Conservation (phyloP, 1,139 yeast genomes). For the Spathaspora jeffriesii region DNA sequence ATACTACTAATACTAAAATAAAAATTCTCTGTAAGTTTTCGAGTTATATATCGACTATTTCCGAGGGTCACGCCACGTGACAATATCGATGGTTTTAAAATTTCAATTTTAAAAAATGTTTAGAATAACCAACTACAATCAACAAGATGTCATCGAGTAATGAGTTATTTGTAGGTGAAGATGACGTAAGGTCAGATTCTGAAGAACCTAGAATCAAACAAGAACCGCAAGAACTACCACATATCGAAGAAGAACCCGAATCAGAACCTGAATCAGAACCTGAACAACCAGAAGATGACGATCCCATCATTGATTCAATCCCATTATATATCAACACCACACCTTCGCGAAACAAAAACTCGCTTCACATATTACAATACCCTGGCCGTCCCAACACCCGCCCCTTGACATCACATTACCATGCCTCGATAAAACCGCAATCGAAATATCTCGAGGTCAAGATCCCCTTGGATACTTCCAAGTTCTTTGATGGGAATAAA, state of each 20-base stretch:
- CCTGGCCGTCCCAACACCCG: constrained; percentile 64
- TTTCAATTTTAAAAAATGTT: too few relatives aligned
- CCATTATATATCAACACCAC: constrained; percentile 53
- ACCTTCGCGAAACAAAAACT: constrained; percentile 18
- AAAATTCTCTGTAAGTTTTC: too few relatives aligned
- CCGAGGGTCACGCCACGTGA: not conserved
- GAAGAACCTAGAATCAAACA: constrained; percentile 4
- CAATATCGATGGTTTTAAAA: too few relatives aligned
- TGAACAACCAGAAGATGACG: constrained; percentile 41
- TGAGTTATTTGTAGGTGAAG: constrained; percentile 14
- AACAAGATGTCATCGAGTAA: too few relatives aligned
- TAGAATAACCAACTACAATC: too few relatives aligned
- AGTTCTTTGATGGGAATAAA: constrained; percentile 66
- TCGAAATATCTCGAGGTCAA: constrained; percentile 64
- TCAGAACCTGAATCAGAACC: constrained; percentile 21
- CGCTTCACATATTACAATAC: constrained; percentile 57
- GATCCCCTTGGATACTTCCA: constrained; percentile 63
- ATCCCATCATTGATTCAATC: constrained; percentile 75
- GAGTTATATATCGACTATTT: too few relatives aligned
- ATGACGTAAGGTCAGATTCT: constrained; percentile 8
- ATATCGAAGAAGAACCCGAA: constrained; percentile 8
- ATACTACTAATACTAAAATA: too few relatives aligned
- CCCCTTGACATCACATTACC: constrained; percentile 44
- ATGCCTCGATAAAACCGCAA: constrained; percentile 61
- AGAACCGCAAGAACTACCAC: constrained; percentile 3